Evolutionary conservation across 2,329 filamentous ascomycete species (phyloP).

Genomic region (Arthrobotrys musiformis): DNA sequence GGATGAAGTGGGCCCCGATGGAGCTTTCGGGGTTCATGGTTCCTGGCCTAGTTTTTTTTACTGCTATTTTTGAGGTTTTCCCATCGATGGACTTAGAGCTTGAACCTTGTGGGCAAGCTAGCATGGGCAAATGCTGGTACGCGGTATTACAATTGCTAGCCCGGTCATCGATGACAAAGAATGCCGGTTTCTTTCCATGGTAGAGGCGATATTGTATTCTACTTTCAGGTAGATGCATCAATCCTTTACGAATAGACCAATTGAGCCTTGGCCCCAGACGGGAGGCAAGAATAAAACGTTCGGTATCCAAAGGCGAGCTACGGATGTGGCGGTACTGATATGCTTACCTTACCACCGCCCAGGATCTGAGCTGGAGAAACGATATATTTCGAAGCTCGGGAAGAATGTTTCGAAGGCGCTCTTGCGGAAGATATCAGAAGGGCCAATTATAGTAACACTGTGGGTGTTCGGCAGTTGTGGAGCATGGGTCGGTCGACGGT

Average conservation of each 20-base stretch:
- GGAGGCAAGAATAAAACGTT: not conserved
- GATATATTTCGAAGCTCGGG: not conserved
- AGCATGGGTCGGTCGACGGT: not conserved
- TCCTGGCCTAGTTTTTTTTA: slow-evolving; percentile 5
- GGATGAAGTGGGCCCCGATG: not conserved
- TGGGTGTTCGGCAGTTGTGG: slow-evolving; percentile 9
- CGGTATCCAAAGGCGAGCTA: not conserved
- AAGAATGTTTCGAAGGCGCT: not conserved
- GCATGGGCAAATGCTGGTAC: too few species aligned
- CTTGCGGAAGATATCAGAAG: too few species aligned
- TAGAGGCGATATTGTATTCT: not conserved
- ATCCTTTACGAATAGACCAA: not conserved
- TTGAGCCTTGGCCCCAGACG: not conserved
- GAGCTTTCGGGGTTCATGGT: not conserved
- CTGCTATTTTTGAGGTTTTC: slow-evolving; percentile 22
- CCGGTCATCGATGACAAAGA: slow-evolving; percentile 5
- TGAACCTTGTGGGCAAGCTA: not conserved
- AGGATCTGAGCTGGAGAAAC: not conserved
- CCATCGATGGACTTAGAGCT: too few species aligned
- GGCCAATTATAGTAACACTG: slow-evolving; percentile 13
- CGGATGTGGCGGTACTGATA: not conserved
- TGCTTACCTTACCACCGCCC: not conserved
- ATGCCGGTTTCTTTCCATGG: not conserved
- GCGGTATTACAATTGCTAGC: too few species aligned
- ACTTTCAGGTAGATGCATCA: not conserved